Evolutionary conservation across 805 yeast genomes (phyloP), one percentile per base, ranked within the genome.

Genomic region (Zygosaccharomyces pseudorouxii): DNA sequence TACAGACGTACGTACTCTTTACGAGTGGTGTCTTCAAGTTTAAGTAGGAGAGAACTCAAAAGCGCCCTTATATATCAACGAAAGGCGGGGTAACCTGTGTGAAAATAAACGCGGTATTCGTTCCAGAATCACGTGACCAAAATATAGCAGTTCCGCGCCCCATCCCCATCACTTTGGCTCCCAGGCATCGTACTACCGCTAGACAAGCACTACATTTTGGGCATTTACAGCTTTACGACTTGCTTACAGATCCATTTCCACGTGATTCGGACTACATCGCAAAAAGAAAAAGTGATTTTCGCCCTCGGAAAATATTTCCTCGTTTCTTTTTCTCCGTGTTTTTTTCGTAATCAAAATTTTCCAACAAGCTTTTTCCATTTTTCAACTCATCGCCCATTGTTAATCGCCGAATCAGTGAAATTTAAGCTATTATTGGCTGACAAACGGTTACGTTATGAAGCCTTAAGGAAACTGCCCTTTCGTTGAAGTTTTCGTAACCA

Each of bases 301-400:
- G 12, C 35, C 16, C 19, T 14, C 36, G 36, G 36, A 31, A 31
- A 31, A 31, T 22, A 31, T 14, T 31, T 20, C 44, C 37, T 45
- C 44, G 43, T 38, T 29, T 45, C 38, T 39, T 45, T 30, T 38
- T 22, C 27, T 18, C 43, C 43, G 12, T 36, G 19, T 10, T 16
- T 30, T 36, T 38, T 45, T 43, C 44, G n/a, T 27, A 45, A 30
- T 28, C 27, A 43, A 31, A 25, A 33, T 18, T 46, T 36, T 36
- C 31, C 20, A 11, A 14, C 39, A 40, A 11, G 22, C 27, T 46
- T 46, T 46, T 45, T 42, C 41, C 23, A 31, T 35, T 38, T 8
- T 10, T n/a, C 12, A 45, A 43, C 48, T 45, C 48, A 48, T 48
- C 47, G 48, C 28, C 33, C 20, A n/a, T 25, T 25, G 28, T 25